Percentiles rank a stretch among this genome's conserved stretches.
These are phyloP conservation scores for Coemansia sp. DNA, from an alignment of 192 early-diverging fungal genomes.

Conservation along the genomic window DNA sequence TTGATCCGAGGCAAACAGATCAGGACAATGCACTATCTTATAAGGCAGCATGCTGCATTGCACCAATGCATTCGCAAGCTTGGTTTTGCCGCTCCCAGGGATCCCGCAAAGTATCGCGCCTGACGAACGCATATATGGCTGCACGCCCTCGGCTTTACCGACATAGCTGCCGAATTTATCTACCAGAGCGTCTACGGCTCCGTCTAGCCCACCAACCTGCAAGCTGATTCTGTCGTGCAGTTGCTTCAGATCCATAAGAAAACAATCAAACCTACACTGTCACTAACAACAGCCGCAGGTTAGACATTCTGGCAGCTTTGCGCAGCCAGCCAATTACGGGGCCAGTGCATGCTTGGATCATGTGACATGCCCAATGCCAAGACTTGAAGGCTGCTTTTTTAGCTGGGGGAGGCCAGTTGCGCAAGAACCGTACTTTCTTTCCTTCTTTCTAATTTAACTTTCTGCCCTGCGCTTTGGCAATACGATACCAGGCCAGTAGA, in stretches of 20 bases:
- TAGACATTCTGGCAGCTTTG: not conserved
- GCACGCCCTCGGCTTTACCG: not conserved
- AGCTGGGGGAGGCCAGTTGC: too few relatives aligned
- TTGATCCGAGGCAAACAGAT: slow-evolving; percentile 43
- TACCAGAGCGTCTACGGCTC: slow-evolving; percentile 28
- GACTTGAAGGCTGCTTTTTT: slow-evolving; percentile 7
- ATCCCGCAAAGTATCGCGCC: slow-evolving; percentile 46
- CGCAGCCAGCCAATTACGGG: slow-evolving; percentile 10
- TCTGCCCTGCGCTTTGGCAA: not conserved
- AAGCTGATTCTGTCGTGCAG: slow-evolving; percentile 7
- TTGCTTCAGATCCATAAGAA: slow-evolving; percentile 6
- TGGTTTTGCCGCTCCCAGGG: slow-evolving; percentile 44
- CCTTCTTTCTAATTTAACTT: too few relatives aligned
- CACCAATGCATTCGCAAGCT: slow-evolving; percentile 34
- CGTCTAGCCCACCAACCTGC: slow-evolving; percentile 39
- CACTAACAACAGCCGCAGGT: not conserved
- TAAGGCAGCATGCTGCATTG: slow-evolving; percentile 16
- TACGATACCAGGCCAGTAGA: too few relatives aligned
- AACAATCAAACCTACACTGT: not conserved
- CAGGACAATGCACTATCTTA: slow-evolving; percentile 37
- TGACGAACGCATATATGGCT: slow-evolving; percentile 8
- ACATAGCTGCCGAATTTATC: slow-evolving; percentile 22
- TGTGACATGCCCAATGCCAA: slow-evolving; percentile 24
- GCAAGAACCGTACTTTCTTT: too few relatives aligned
- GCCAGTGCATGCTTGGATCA: slow-evolving; percentile 2